Evolutionary conservation across 2,329 filamentous ascomycete genomes (phyloP).

Genomic region (Calonectria hongkongensis): DNA sequence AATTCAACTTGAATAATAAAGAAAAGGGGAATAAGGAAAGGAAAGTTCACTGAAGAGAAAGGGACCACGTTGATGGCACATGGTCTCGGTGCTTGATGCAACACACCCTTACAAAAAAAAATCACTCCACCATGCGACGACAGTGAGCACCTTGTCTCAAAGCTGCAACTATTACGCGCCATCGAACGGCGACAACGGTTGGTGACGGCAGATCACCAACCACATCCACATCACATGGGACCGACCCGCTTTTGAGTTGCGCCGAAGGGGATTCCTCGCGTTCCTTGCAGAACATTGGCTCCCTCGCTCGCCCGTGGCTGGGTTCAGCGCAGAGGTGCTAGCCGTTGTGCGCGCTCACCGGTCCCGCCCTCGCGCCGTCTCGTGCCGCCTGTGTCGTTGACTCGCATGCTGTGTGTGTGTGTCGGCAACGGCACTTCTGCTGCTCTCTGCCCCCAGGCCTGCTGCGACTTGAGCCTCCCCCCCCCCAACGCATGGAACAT

Average conservation of each 20-base stretch:
- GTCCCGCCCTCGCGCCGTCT: constrained; percentile 19
- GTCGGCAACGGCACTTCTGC: no score
- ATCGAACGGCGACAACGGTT: background rate
- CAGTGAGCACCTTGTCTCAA: constrained; percentile 6
- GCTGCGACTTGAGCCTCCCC: no score
- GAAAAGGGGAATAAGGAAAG: no score
- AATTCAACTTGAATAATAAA: no score
- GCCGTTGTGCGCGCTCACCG: background rate
- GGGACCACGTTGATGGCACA: no score
- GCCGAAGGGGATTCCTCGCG: background rate
- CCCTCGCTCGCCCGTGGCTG: background rate
- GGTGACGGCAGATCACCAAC: background rate
- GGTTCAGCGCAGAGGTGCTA: background rate
- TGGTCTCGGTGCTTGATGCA: background rate
- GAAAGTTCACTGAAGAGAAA: no score
- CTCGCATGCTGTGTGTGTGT: constrained; percentile 7
- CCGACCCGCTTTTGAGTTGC: constrained; percentile 1
- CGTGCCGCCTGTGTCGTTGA: constrained; percentile 10
- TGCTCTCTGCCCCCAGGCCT: no score
- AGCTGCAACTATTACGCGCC: constrained; percentile 4
- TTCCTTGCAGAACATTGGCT: constrained; percentile 6
- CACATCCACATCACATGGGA: background rate
- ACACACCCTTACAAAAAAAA: background rate
- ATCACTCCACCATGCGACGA: background rate
- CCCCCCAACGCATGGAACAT: no score